phyloP scores from a whole-genome alignment of 345 rosid species.

The Pelargonium nanum region DNA sequence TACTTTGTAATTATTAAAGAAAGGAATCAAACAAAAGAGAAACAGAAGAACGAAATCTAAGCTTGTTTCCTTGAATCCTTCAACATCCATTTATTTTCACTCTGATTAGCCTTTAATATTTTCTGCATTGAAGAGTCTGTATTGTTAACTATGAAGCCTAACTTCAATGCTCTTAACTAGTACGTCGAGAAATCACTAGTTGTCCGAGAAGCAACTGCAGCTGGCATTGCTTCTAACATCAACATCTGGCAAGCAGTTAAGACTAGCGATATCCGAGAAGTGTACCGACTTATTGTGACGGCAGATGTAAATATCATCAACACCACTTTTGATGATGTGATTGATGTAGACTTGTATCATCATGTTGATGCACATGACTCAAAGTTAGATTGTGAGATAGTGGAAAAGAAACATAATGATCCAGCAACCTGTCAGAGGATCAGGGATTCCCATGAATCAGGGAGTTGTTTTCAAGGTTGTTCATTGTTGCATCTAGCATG shows the following conservation, averaged over 20 bases:
- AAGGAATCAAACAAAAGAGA: too few species aligned
- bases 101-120: neutral
- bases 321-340: constrained; percentile 45
- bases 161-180: constrained; percentile 24
- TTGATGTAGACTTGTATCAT: constrained; percentile 26
- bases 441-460: constrained; percentile 40
- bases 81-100: neutral
- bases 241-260: constrained; percentile 70
- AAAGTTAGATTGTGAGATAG: constrained; percentile 6
- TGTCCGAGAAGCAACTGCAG: constrained; percentile 23
- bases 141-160: constrained; percentile 5
- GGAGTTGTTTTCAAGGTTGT: constrained; percentile 69
- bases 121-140: neutral
- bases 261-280: constrained; percentile 47
- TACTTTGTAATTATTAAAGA: neutral
- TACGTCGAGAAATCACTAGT: constrained; percentile 61
- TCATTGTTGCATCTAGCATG: constrained; percentile 78
- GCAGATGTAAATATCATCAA: constrained; percentile 37
- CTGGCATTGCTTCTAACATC: constrained; percentile 19
- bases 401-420: constrained; percentile 26
- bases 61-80: neutral
- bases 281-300: constrained; percentile 53
- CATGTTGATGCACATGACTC: constrained; percentile 22
- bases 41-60: neutral
- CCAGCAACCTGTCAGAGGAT: constrained; percentile 54